Conservation (phyloP, 768 basidiomycete species). For the Tremella mesenterica region DNA sequence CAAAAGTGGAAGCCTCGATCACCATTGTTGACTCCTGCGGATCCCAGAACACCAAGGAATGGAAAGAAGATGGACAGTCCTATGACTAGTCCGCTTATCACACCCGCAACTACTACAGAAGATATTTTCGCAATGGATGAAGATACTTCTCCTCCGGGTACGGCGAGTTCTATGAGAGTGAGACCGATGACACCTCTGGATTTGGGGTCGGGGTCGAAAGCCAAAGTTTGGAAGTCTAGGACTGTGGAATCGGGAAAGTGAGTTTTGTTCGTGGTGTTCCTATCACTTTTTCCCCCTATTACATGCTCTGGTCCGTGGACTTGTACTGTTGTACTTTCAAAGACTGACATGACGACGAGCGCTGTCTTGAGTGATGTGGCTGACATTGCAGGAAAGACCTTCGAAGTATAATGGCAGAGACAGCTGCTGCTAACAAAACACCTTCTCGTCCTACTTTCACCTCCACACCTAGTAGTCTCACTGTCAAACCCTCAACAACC, state of each 20-base stretch:
- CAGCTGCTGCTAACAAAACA: conserved; percentile 41
- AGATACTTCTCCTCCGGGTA: conserved; percentile 45
- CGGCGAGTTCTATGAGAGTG: conserved; percentile 16
- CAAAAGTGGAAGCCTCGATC: conserved; percentile 32
- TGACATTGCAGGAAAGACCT: conserved; percentile 59
- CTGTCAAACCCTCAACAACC: not conserved
- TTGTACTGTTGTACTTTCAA: too few relatives aligned
- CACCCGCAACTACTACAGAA: conserved; percentile 47
- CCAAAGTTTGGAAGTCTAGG: conserved; percentile 20
- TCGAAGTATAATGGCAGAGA: conserved; percentile 77
- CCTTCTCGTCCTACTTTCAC: conserved; percentile 13
- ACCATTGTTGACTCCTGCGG: conserved; percentile 36
- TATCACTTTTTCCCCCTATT: too few relatives aligned
- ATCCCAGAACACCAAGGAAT: conserved; percentile 17
- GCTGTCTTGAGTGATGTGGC: too few relatives aligned
- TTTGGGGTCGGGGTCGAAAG: conserved; percentile 12
- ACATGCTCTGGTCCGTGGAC: too few relatives aligned
- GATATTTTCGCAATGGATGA: conserved; percentile 84
- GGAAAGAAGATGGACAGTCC: conserved; percentile 19
- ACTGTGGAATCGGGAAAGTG: conserved; percentile 38
- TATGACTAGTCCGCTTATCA: conserved; percentile 35
- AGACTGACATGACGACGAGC: too few relatives aligned
- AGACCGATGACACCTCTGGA: conserved; percentile 32
- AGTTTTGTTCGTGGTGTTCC: conserved; percentile 22
- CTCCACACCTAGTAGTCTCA: not conserved